Evolutionary conservation across 306 rosid genomes (phyloP), one percentile per base, ranked within the genome.

Genomic region (Sesbania bispinosa): DNA sequence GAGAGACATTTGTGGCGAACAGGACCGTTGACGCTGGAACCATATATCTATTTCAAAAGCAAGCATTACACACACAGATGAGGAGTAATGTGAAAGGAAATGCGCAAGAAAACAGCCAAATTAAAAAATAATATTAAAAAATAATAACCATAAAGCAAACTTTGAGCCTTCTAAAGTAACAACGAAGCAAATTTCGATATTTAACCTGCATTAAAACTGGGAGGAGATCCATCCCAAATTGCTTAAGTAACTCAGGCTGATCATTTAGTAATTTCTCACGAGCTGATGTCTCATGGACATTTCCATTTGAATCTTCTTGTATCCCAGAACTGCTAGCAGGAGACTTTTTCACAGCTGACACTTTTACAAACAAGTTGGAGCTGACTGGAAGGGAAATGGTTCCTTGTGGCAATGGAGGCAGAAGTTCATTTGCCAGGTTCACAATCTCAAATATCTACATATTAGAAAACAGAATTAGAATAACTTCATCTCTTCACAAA

Each of bases 1-100:
- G 96, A 92, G 10, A 92, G 85, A 80, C 98, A 92, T 80, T 88
- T 92, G 85, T 88, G 90, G 42, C 98, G 96, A 66, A 92, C 96
- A 60, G 96, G 95, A 41, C 96, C 92, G 54, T 89, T 92, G 42
- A 89, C 98, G 30, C 98, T 92, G 30, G 96, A 90, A 62, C 98
- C 96, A 78, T 92, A 86, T 15, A 89, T 92, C 98, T 92, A 82
- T 42, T 53, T 26, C 36, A 67, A 69, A 71, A 59, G 75, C 24
- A 60, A 51, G 58, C 64, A 61, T 67, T 26, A n/a, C 8, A 6
- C 19, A 81, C 76, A 62, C 41, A 3, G 71, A 32, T 71, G 42
- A 3, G 7, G 26, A 24, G n/a, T n/a, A n/a, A n/a, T n/a, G n/a
- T n/a, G n/a, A n/a, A n/a, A n/a, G n/a, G n/a, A 27, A 26, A 33